A percentile compares a stretch with the other conserved stretches of the same genome.
These are phyloP conservation scores for Conticribra guillardii DNA, from an alignment of 108 stramenopile genomes.

Conservation along the genomic window DNA sequence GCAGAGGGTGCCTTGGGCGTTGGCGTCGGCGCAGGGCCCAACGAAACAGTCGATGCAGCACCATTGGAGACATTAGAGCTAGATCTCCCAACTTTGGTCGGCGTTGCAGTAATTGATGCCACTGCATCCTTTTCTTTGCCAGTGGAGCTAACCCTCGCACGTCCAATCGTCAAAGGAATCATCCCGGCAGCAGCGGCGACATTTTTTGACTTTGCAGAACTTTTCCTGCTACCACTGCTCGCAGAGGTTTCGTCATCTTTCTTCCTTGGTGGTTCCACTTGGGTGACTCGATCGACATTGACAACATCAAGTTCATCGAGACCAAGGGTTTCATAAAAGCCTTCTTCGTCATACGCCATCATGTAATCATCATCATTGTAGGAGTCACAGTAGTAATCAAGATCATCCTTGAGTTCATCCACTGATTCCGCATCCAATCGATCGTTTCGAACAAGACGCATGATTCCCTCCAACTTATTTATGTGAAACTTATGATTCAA, in stretches of 20 bases:
- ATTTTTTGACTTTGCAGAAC: constrained; percentile 56
- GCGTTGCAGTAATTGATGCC: constrained; percentile 37
- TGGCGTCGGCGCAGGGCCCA: constrained; percentile 45
- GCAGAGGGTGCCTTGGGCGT: constrained; percentile 53
- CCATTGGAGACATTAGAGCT: constrained; percentile 42
- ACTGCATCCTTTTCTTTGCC: constrained; percentile 26
- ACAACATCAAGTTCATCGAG: constrained; percentile 87
- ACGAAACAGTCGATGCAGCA: constrained; percentile 43
- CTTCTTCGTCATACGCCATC: constrained; percentile 90
- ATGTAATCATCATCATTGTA: constrained; percentile 91
- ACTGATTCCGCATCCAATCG: constrained; percentile 80
- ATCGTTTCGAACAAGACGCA: constrained; percentile 95
- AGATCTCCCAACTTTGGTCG: constrained; percentile 43
- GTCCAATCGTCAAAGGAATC: constrained; percentile 91
- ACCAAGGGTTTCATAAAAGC: constrained; percentile 91
- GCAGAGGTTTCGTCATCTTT: constrained; percentile 65
- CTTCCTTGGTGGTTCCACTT: constrained; percentile 52
- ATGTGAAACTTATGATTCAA: constrained; percentile 92
- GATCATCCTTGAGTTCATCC: constrained; percentile 91
- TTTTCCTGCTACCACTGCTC: constrained; percentile 50
- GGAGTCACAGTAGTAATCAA: constrained; percentile 95
- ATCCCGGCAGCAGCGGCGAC: constrained; percentile 53
- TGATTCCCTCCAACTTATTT: constrained; percentile 94
- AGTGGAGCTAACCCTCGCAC: constrained; percentile 63
- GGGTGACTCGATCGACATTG: constrained; percentile 81